phyloP scores from a whole-genome alignment of 2,329 filamentous ascomycete species.

The Hymenoscyphus fraxineus region DNA sequence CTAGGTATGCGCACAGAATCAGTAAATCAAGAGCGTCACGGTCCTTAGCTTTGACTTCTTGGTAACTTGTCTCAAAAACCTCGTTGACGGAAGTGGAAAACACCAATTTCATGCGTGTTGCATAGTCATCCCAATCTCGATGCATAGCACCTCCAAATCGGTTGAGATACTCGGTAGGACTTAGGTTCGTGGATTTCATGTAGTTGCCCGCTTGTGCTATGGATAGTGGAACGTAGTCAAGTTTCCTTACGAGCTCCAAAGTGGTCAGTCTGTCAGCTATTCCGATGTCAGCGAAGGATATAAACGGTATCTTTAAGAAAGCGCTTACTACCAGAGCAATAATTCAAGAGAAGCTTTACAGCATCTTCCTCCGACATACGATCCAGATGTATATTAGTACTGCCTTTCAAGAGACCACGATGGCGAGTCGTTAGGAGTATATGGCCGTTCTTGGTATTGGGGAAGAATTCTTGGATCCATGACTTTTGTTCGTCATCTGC shows the following conservation, averaged over 20 bases:
- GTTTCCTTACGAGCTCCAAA: background rate
- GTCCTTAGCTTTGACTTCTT: conserved; percentile 3
- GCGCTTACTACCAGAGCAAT: background rate
- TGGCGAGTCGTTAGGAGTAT: background rate
- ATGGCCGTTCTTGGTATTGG: background rate
- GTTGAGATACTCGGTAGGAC: background rate
- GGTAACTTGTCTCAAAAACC: background rate
- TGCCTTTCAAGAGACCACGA: background rate
- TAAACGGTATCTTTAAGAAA: background rate
- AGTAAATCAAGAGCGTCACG: conserved; percentile 4
- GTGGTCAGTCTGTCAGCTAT: background rate
- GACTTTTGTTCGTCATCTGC: conserved; percentile 4
- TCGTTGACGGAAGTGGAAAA: conserved; percentile 4
- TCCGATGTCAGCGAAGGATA: background rate
- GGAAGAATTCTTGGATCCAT: conserved; percentile 2
- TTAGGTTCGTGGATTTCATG: background rate
- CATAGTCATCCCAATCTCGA: conserved; percentile 2
- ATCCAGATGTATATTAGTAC: background rate
- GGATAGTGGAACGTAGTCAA: background rate
- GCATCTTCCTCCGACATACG: background rate
- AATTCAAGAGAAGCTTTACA: background rate
- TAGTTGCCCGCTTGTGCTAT: background rate
- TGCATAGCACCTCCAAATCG: background rate
- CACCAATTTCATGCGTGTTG: conserved; percentile 1
- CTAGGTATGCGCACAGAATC: background rate